phyloP scores from a whole-genome alignment of 495 filamentous ascomycete genomes.

The Podospora tetraspora region DNA sequence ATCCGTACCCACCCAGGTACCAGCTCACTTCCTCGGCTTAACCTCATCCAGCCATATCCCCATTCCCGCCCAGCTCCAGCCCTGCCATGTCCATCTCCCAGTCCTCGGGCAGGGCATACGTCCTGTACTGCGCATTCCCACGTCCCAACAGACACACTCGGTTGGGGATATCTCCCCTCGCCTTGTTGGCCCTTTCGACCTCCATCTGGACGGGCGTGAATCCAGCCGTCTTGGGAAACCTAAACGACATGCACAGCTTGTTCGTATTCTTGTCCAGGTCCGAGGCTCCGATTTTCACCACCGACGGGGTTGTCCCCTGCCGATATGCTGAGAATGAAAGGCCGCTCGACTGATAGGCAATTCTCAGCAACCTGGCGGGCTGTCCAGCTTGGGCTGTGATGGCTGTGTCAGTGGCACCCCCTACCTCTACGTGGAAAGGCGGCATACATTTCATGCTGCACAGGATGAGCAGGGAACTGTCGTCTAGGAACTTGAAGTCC shows the following conservation, averaged over 20 bases:
- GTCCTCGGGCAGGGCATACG: slow-evolving; percentile 35
- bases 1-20: background rate
- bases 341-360: background rate
- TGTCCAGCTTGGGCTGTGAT: background rate
- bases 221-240: slow-evolving; percentile 28
- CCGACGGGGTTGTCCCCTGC: background rate
- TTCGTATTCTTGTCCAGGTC: background rate
- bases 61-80: background rate
- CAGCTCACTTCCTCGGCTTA: background rate
- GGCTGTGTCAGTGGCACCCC: background rate
- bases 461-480: slow-evolving; percentile 40
- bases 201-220: slow-evolving; percentile 47
- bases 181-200: slow-evolving; percentile 31
- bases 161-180: slow-evolving; percentile 34
- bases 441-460: slow-evolving; percentile 35
- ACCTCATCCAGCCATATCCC: background rate
- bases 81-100: slow-evolving; percentile 12
- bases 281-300: background rate
- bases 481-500: slow-evolving; percentile 48
- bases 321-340: slow-evolving; percentile 12
- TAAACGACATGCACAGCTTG: slow-evolving; percentile 18
- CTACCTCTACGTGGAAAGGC: background rate
- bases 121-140: slow-evolving; percentile 39
- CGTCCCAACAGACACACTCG: slow-evolving; percentile 43
- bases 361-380: background rate